phyloP scores from a whole-genome alignment of 805 yeast species.

The Ogataea minuta region DNA sequence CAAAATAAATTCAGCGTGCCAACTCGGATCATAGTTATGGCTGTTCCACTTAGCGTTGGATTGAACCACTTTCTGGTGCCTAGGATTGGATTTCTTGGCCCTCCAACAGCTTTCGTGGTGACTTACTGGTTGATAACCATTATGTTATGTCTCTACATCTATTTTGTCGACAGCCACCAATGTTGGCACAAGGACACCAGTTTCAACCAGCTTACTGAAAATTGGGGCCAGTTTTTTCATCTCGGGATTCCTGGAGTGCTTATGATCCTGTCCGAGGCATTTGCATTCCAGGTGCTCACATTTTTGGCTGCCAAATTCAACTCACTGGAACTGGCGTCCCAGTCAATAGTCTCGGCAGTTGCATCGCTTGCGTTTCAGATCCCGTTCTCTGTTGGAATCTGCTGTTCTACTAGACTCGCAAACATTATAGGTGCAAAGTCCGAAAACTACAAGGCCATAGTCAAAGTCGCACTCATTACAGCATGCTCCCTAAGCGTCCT shows the following conservation, averaged over 20 bases:
- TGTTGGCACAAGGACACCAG: constrained; percentile 53
- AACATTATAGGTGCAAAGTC: constrained; percentile 52
- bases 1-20: constrained; percentile 78
- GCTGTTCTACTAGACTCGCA: constrained; percentile 51
- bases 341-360: constrained; percentile 48
- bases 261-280: constrained; percentile 56
- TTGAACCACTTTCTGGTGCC: constrained; percentile 60
- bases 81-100: constrained; percentile 65
- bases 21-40: constrained; percentile 60
- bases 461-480: constrained; percentile 36
- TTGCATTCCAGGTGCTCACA: constrained; percentile 53
- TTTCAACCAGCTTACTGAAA: constrained; percentile 33
- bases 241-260: constrained; percentile 52
- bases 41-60: constrained; percentile 65
- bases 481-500: constrained; percentile 35
- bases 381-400: constrained; percentile 51
- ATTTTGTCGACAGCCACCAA: constrained; percentile 56
- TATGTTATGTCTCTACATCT: constrained; percentile 50
- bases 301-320: constrained; percentile 50
- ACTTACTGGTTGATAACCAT: constrained; percentile 69
- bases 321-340: constrained; percentile 49
- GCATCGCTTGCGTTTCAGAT: constrained; percentile 50
- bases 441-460: constrained; percentile 34
- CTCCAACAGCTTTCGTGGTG: constrained; percentile 66
- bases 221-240: constrained; percentile 43